Evolutionary conservation across 352 stramenopile species (phyloP), one percentile per base, ranked within the genome.

Genomic region (Thalassiosira pacifica): DNA sequence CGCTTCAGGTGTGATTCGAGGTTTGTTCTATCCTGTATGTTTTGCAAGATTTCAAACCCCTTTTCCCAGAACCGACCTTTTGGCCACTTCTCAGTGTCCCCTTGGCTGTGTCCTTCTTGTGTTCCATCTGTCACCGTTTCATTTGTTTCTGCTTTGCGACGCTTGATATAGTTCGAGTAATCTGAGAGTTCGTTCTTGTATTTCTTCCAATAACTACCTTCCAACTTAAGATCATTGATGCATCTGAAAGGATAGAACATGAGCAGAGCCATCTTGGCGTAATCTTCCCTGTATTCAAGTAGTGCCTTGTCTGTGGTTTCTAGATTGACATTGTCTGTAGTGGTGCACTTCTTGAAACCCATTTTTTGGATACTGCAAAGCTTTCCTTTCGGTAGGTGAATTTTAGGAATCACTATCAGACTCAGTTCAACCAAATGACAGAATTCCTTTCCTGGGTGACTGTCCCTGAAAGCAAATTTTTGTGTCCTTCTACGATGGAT

Each of bases 1-100:
- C n/a, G n/a, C n/a, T n/a, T n/a, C n/a, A n/a, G n/a, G n/a, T n/a
- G n/a, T n/a, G n/a, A n/a, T n/a, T n/a, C n/a, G n/a, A n/a, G n/a
- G n/a, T n/a, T n/a, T n/a, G n/a, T 24, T 27, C 27, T 9, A 40
- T 72, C 37, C n/a, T 72, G 31, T 0, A 78, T 74, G 48, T 83
- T 83, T 32, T 78, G 76, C 0, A 83, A 40, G 68, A 83, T 83
- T 24, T 72, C 8, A 60, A 83, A 78, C 0, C 76, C 76, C 29
- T 70, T 27, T 29, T 11, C 8, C 76, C 76, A 83, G 48, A 83
- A 78, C 4, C n/a, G n/a, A n/a, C n/a, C n/a, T n/a, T n/a, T n/a
- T n/a, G n/a, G n/a, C n/a, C n/a, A n/a, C n/a, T n/a, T n/a, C n/a
- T n/a, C n/a, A n/a, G n/a, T n/a, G n/a, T n/a, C n/a, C n/a, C n/a